Evolutionary conservation across 805 yeast genomes (phyloP).

Genomic region (Candida germanica): DNA sequence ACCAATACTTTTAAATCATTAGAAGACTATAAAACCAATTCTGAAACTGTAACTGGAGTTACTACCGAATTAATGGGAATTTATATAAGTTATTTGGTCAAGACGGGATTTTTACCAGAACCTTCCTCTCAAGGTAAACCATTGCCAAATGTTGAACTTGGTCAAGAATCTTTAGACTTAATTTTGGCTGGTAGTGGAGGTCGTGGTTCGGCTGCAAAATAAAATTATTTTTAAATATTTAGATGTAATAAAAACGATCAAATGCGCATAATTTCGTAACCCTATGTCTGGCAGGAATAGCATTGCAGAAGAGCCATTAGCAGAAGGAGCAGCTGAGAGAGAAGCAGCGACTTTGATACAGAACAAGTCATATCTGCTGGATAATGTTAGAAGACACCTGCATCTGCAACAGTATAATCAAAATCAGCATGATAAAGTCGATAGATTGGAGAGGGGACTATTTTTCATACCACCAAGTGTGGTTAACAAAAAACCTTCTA

Average conservation of each 20-base stretch:
- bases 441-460: not conserved
- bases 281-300: not conserved
- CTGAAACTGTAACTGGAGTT: conserved; percentile 74
- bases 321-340: too few species aligned
- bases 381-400: too few species aligned
- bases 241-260: not conserved
- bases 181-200: conserved; percentile 69
- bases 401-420: too few species aligned
- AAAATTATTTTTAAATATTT: conserved; percentile 2
- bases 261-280: not conserved
- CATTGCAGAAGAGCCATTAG: not conserved
- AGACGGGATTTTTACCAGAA: conserved; percentile 72
- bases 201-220: conserved; percentile 62
- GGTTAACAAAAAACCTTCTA: not conserved
- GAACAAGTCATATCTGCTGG: not conserved
- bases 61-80: conserved; percentile 61
- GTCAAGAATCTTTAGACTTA: conserved; percentile 53
- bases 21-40: conserved; percentile 43
- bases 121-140: conserved; percentile 46
- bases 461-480: not conserved
- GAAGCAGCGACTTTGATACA: not conserved
- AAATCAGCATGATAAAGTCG: not conserved
- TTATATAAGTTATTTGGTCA: conserved; percentile 76
- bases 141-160: conserved; percentile 57
- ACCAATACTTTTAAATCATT: conserved; percentile 72